Percentiles rank a stretch among this genome's conserved stretches.
Evolutionary conservation across 345 rosid genomes (phyloP).

Genomic region (Corchorus capsularis): DNA sequence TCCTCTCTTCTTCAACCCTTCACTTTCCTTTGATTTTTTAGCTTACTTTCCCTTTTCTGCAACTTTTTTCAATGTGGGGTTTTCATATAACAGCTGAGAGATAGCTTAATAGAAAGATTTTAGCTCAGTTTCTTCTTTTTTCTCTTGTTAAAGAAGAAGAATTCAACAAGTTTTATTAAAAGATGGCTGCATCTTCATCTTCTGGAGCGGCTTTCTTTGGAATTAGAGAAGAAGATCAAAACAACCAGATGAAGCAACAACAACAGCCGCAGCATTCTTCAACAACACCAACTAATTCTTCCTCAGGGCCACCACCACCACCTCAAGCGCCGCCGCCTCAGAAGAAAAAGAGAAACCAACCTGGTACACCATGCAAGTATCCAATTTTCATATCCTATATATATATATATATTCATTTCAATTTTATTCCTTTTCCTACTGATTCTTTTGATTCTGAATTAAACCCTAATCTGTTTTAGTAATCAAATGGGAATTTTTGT

Average conservation of each 20-base stretch:
- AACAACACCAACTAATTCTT: conserved; percentile 39
- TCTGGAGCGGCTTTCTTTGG: conserved; percentile 64
- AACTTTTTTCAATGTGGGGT: conserved; percentile 33
- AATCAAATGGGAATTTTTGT: conserved; percentile 1
- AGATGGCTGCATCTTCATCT: conserved; percentile 69
- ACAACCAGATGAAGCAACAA: conserved; percentile 45
- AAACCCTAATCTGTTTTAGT: conserved; percentile 9
- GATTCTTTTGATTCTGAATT: background rate
- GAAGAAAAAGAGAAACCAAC: conserved; percentile 76
- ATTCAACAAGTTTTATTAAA: background rate
- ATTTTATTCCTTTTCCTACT: background rate
- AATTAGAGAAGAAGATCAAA: conserved; percentile 63
- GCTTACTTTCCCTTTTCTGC: conserved; percentile 5
- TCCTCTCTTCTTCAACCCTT: conserved; percentile 9
- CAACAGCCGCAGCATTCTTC: conserved; percentile 37
- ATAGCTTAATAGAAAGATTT: background rate
- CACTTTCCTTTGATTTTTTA: conserved; percentile 7
- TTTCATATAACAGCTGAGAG: conserved; percentile 8
- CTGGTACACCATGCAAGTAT: conserved; percentile 80
- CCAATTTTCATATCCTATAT: conserved; percentile 25
- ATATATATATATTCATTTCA: background rate
- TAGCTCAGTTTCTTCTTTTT: background rate
- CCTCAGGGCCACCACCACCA: conserved; percentile 36
- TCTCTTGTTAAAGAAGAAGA: background rate
- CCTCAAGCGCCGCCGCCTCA: conserved; percentile 49